Evolutionary conservation across 306 rosid genomes (phyloP).

Genomic region (Oemleria cerasiformis): DNA sequence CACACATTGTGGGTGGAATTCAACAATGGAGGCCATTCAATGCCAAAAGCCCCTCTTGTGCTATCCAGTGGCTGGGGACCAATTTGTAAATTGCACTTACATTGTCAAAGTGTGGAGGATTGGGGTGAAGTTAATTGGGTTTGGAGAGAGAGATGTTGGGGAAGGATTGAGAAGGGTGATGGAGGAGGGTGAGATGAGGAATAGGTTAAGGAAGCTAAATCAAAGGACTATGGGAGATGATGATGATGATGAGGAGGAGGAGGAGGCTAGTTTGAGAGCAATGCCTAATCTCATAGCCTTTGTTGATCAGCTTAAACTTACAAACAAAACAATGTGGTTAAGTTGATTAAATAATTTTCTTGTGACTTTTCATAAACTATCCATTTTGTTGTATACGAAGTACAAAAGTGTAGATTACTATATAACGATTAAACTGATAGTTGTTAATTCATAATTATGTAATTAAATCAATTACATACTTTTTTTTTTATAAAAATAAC

Average conservation of each 20-base stretch:
- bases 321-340: too few species aligned
- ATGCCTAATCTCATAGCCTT: constrained; percentile 38
- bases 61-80: constrained; percentile 84
- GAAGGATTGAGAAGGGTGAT: constrained; percentile 54
- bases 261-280: constrained; percentile 21
- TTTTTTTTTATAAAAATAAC: too few species aligned
- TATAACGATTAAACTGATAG: too few species aligned
- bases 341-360: too few species aligned
- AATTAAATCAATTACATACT: too few species aligned
- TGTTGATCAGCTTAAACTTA: constrained; percentile 29
- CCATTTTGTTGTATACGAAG: too few species aligned
- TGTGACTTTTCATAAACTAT: too few species aligned
- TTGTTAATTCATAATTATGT: too few species aligned
- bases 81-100: constrained; percentile 64
- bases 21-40: constrained; percentile 76
- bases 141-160: constrained; percentile 55
- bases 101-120: constrained; percentile 68
- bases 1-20: constrained; percentile 97
- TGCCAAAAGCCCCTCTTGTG: constrained; percentile 59
- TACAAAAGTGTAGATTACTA: too few species aligned
- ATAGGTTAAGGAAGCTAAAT: constrained; percentile 32
- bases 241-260: too few species aligned
- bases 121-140: constrained; percentile 51
- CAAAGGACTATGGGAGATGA: constrained; percentile 41
- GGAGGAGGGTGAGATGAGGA: constrained; percentile 54